These are phyloP conservation scores for Scutellaria minor DNA, from an alignment of 257 asterid species.

Conservation along the genomic window DNA sequence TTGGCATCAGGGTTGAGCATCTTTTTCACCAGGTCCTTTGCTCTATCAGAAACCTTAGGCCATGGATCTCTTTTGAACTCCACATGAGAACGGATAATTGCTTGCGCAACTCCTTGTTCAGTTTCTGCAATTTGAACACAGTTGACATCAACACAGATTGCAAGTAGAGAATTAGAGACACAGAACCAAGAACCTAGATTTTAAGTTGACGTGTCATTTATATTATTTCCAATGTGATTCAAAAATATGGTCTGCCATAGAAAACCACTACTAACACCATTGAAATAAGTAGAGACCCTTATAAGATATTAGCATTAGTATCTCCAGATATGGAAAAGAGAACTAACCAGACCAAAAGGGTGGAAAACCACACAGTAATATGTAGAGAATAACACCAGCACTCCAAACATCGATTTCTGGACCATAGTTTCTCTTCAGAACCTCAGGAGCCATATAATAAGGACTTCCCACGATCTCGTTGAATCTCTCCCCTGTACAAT, in stretches of 20 bases:
- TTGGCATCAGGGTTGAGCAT: slow-evolving; percentile 61
- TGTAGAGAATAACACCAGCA: slow-evolving; percentile 66
- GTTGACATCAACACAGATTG: neutral
- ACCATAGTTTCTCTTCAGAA: slow-evolving; percentile 56
- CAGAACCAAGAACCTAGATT: neutral
- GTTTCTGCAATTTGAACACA: slow-evolving; percentile 51
- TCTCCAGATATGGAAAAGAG: neutral
- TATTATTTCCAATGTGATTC: too few relatives aligned
- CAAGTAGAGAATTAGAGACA: neutral
- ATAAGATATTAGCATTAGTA: neutral
- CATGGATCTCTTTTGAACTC: slow-evolving; percentile 62
- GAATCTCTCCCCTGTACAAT: slow-evolving; percentile 52
- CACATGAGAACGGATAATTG: slow-evolving; percentile 59
- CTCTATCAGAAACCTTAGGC: slow-evolving; percentile 66
- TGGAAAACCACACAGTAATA: slow-evolving; percentile 59
- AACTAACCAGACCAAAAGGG: slow-evolving; percentile 67
- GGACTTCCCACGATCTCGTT: slow-evolving; percentile 73
- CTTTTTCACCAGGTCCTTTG: slow-evolving; percentile 63
- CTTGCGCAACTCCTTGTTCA: slow-evolving; percentile 67
- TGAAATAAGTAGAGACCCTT: neutral
- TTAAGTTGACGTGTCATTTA: neutral
- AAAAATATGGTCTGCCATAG: too few relatives aligned
- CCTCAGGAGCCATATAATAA: slow-evolving; percentile 70
- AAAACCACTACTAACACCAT: too few relatives aligned
- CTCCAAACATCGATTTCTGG: slow-evolving; percentile 67